Percentiles rank a stretch among this genome's conserved stretches.
These are phyloP conservation scores for Radiomyces spectabilis DNA, from an alignment of 192 early-diverging fungal genomes.

Conservation along the genomic window DNA sequence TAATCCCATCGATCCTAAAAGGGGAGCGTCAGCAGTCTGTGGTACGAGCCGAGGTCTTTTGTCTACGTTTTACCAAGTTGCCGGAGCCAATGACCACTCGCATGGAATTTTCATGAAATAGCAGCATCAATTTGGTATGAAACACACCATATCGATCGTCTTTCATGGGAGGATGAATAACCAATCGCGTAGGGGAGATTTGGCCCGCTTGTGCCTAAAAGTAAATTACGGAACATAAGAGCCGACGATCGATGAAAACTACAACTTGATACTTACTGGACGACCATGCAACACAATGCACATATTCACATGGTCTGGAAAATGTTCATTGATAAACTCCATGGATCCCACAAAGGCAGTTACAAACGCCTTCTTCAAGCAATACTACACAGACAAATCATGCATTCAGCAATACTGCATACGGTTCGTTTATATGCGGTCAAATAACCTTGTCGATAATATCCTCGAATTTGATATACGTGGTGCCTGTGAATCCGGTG, in stretches of 20 bases:
- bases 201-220: slow-evolving; percentile 23
- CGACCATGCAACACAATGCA: slow-evolving; percentile 34
- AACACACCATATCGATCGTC: slow-evolving; percentile 39
- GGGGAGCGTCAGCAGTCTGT: too few species aligned
- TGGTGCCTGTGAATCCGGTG: slow-evolving; percentile 10
- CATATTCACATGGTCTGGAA: slow-evolving; percentile 32
- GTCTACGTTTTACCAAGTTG: slow-evolving; percentile 37
- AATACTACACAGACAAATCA: background rate
- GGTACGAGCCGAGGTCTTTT: too few species aligned
- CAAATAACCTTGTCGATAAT: slow-evolving; percentile 30
- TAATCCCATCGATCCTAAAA: slow-evolving; percentile 43
- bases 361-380: slow-evolving; percentile 42
- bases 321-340: slow-evolving; percentile 39
- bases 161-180: slow-evolving; percentile 43
- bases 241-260: background rate
- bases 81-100: slow-evolving; percentile 55
- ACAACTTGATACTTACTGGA: slow-evolving; percentile 11
- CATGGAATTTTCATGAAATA: slow-evolving; percentile 46
- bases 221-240: background rate
- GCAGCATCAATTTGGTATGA: slow-evolving; percentile 59
- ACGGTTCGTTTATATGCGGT: too few species aligned
- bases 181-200: slow-evolving; percentile 13
- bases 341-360: slow-evolving; percentile 45
- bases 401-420: too few species aligned
- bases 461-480: slow-evolving; percentile 29